phyloP scores from a whole-genome alignment of 306 rosid species.

The Echinosophora koreensis region DNA sequence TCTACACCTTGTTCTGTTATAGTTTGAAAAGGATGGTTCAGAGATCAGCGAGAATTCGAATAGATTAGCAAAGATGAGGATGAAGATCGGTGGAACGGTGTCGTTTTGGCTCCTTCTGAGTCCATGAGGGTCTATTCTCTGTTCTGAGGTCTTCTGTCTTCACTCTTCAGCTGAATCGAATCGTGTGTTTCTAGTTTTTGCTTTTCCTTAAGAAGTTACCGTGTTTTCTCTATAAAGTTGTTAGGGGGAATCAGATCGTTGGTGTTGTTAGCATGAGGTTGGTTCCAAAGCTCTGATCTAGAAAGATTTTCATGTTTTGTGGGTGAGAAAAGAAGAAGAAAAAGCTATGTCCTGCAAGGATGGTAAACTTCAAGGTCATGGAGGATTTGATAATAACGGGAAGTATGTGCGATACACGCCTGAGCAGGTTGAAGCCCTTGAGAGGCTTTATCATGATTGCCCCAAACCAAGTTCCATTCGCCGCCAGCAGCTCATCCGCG shows the following conservation, averaged over 20 bases:
- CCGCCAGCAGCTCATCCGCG: conserved; percentile 94
- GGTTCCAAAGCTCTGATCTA: conserved; percentile 65
- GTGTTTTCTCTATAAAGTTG: no score
- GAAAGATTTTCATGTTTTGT: conserved; percentile 50
- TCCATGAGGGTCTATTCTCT: neutral
- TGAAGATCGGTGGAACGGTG: conserved; percentile 61
- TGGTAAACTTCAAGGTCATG: conserved; percentile 55
- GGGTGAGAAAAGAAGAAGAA: neutral
- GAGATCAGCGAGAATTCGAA: conserved; percentile 40
- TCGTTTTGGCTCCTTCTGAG: conserved; percentile 51
- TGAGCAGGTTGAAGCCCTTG: conserved; percentile 99
- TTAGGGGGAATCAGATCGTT: conserved; percentile 52
- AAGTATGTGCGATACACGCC: conserved; percentile 98
- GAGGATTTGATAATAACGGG: conserved; percentile 71
- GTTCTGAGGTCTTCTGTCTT: neutral
- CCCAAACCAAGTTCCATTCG: conserved; percentile 99
- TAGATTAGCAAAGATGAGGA: conserved; percentile 37
- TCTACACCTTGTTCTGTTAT: conserved; percentile 40
- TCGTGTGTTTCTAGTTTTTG: neutral
- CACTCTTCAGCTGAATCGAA: conserved; percentile 41
- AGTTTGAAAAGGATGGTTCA: conserved; percentile 44
- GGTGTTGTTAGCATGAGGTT: conserved; percentile 44
- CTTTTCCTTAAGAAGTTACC: no score
- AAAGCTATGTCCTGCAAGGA: conserved; percentile 99
- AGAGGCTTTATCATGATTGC: conserved; percentile 96